These are phyloP conservation scores for Bifiguratus adelaidae DNA, from an alignment of 192 early-diverging fungal genomes.

Conservation along the genomic window DNA sequence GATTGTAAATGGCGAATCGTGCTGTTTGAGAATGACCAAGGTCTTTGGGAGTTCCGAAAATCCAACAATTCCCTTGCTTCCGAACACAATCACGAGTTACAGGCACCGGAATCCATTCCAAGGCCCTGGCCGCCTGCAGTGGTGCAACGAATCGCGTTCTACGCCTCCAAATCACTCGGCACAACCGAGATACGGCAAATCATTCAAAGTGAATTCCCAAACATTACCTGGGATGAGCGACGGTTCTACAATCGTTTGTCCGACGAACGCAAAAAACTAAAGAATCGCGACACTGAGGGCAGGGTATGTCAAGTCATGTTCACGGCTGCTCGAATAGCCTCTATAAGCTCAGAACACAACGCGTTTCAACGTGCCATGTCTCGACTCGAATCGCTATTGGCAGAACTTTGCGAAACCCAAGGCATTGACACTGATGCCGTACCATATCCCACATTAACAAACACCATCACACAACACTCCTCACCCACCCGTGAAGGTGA, in stretches of 20 bases:
- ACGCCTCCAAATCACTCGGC: constrained; percentile 31
- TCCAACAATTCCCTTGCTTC: constrained; percentile 39
- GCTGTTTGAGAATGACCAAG: constrained; percentile 36
- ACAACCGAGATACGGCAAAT: constrained; percentile 32
- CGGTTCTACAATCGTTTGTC: constrained; percentile 44
- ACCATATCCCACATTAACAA: not conserved
- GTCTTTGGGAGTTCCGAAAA: constrained; percentile 42
- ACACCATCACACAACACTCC: no score
- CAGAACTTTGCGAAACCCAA: not conserved
- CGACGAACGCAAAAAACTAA: constrained; percentile 35
- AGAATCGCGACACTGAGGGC: constrained; percentile 24
- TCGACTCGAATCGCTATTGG: not conserved
- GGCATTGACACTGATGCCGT: not conserved
- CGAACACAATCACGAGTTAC: constrained; percentile 42
- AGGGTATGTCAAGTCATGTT: constrained; percentile 27
- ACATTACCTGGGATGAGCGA: constrained; percentile 41
- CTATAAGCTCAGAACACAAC: constrained; percentile 20
- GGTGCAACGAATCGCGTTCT: constrained; percentile 34
- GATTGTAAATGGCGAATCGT: constrained; percentile 51
- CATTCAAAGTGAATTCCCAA: constrained; percentile 40
- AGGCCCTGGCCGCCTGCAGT: constrained; percentile 38
- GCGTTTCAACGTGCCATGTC: not conserved
- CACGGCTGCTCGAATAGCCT: constrained; percentile 30
- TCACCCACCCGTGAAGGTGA: no score
- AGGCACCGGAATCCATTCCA: constrained; percentile 36